phyloP scores from a whole-genome alignment of 441 rosid species.

The Pelargonium fulgidum region DNA sequence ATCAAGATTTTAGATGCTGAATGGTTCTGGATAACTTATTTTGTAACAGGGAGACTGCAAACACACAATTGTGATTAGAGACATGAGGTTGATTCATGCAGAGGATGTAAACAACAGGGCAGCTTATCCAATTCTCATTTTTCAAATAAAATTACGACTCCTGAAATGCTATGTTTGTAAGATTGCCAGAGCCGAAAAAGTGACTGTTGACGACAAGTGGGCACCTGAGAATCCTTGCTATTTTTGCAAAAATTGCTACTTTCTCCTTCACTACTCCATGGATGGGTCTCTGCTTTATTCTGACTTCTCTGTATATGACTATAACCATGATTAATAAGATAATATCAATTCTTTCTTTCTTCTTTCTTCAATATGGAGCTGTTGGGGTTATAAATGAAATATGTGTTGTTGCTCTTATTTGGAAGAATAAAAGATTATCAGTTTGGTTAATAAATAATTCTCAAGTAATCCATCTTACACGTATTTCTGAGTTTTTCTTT shows the following conservation, averaged over 20 bases:
- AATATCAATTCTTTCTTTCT: not conserved
- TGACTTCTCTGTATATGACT: conserved; percentile 51
- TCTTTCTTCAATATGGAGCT: not conserved
- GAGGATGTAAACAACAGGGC: conserved; percentile 57
- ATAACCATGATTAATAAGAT: conserved; percentile 39
- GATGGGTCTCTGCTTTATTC: conserved; percentile 31
- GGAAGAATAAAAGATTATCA: too few relatives aligned
- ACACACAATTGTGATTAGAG: conserved; percentile 67
- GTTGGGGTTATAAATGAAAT: not conserved
- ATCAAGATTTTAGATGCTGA: not conserved
- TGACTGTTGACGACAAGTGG: conserved; percentile 63
- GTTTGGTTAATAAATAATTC: too few relatives aligned
- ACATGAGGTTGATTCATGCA: conserved; percentile 72
- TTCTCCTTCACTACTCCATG: conserved; percentile 48
- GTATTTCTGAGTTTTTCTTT: too few relatives aligned
- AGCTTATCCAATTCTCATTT: conserved; percentile 56
- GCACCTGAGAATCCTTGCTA: conserved; percentile 63
- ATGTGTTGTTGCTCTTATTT: too few relatives aligned
- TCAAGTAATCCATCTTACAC: too few relatives aligned
- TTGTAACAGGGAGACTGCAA: conserved; percentile 69
- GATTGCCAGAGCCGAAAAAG: conserved; percentile 49
- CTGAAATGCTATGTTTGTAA: conserved; percentile 70
- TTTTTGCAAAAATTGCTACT: conserved; percentile 65
- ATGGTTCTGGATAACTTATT: not conserved
- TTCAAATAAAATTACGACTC: conserved; percentile 37